Percentiles rank a stretch among this genome's conserved stretches.
These are phyloP conservation scores for Carex arenaria DNA, from an alignment of 202 grass and related monocot genomes.

Conservation along the genomic window DNA sequence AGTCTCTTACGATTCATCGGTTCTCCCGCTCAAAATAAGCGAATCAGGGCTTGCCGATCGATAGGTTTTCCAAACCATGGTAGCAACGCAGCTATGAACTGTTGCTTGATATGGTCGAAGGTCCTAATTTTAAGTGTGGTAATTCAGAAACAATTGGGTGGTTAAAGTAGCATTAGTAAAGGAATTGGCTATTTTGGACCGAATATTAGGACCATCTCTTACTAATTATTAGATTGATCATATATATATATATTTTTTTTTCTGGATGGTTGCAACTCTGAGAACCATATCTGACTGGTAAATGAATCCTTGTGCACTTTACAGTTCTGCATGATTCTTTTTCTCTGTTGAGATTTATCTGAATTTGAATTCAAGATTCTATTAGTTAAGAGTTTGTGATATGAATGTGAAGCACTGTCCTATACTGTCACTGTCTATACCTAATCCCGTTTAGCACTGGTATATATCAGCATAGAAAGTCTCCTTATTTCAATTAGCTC, in stretches of 20 bases:
- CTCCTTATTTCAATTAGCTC: not conserved
- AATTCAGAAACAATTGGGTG: too few relatives aligned
- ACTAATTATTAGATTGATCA: too few relatives aligned
- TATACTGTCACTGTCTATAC: not conserved
- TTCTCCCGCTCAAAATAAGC: too few relatives aligned
- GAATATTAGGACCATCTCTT: not conserved
- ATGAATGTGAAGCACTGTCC: not conserved
- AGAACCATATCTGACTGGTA: not conserved
- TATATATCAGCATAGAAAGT: not conserved
- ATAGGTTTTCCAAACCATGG: too few relatives aligned
- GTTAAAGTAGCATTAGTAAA: not conserved
- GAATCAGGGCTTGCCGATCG: too few relatives aligned
- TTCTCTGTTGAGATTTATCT: not conserved
- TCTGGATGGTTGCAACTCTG: not conserved
- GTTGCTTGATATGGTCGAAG: too few relatives aligned
- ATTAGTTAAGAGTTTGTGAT: not conserved
- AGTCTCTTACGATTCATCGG: too few relatives aligned
- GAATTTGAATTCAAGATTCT: not conserved
- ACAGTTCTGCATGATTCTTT: not conserved
- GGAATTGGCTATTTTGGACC: not conserved
- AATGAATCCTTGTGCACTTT: not conserved
- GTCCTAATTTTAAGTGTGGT: too few relatives aligned
- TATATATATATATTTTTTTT: not conserved
- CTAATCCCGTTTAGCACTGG: not conserved
- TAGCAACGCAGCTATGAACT: too few relatives aligned